Conservation (phyloP, 805 yeast genomes). For the Candida ortonii region DNA sequence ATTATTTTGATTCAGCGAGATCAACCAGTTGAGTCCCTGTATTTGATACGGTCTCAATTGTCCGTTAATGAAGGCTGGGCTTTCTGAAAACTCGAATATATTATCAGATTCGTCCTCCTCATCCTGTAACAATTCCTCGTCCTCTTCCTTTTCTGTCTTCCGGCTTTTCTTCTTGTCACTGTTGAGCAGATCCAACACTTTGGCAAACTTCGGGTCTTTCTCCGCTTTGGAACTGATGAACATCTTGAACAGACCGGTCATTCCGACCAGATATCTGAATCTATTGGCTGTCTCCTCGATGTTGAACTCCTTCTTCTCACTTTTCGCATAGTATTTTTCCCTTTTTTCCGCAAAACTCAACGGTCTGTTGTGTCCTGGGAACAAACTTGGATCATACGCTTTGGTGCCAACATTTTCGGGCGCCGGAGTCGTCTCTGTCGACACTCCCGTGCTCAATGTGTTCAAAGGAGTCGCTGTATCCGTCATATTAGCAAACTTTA, state of each 20-base stretch:
- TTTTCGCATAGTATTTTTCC: conserved; percentile 33
- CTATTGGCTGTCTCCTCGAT: conserved; percentile 61
- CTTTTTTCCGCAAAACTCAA: conserved; percentile 12
- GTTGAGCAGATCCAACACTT: conserved; percentile 45
- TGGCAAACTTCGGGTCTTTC: conserved; percentile 54
- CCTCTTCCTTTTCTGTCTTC: conserved; percentile 76
- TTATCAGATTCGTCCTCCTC: conserved; percentile 37
- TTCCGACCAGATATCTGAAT: conserved; percentile 62
- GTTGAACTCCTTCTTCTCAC: conserved; percentile 39
- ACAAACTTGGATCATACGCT: conserved; percentile 12
- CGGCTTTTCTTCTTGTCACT: conserved; percentile 43
- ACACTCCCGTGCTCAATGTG: conserved; percentile 15
- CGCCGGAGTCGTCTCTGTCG: conserved; percentile 13
- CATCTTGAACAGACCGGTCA: conserved; percentile 65
- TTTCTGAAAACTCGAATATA: conserved; percentile 48
- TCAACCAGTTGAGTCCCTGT: conserved; percentile 79
- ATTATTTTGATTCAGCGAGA: conserved; percentile 62
- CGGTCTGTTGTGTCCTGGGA: conserved; percentile 12
- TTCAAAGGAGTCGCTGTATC: not conserved
- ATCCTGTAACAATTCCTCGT: conserved; percentile 65
- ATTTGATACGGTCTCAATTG: conserved; percentile 68
- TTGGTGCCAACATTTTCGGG: not conserved
- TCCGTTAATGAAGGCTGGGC: conserved; percentile 57
- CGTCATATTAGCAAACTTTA: not conserved
- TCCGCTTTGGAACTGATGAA: conserved; percentile 64